Conservation (phyloP, 306 rosid genomes). For the Cicer cuneatum region DNA sequence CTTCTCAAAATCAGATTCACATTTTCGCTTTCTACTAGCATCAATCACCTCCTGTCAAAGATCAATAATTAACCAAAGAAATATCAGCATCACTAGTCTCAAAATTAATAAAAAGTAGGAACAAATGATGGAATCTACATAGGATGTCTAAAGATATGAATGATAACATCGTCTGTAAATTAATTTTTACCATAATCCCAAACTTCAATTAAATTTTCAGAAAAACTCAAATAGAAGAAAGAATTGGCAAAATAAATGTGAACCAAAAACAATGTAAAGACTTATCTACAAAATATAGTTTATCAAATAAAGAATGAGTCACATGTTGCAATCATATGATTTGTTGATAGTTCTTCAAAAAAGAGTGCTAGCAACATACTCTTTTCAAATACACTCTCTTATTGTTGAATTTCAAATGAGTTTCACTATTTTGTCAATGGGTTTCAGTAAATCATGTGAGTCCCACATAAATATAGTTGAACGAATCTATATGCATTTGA, state of each 20-base stretch:
- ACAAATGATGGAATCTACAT: background rate
- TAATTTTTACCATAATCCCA: constrained; percentile 1
- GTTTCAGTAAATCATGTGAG: background rate
- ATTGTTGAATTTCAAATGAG: background rate
- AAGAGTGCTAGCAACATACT: background rate
- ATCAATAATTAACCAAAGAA: constrained; percentile 44
- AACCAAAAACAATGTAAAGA: constrained; percentile 10
- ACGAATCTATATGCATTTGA: background rate
- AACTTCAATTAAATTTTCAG: background rate
- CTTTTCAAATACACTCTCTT: background rate
- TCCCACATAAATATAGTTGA: background rate
- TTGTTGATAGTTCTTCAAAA: constrained; percentile 7
- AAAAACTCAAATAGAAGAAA: constrained; percentile 1
- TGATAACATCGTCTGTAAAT: background rate
- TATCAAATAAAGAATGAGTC: constrained; percentile 27
- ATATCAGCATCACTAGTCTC: constrained; percentile 14
- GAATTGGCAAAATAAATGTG: background rate
- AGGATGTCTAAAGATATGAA: constrained; percentile 18
- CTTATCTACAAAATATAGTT: constrained; percentile 49
- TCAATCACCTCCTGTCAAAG: constrained; percentile 47
- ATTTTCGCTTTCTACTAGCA: constrained; percentile 52
- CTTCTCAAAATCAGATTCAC: constrained; percentile 60
- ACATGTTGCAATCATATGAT: constrained; percentile 26
- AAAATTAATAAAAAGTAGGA: background rate
- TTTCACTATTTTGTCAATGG: background rate